Evolutionary conservation across 345 rosid species (phyloP), one percentile per base, ranked within the genome.

Genomic region (Citrus medica): DNA sequence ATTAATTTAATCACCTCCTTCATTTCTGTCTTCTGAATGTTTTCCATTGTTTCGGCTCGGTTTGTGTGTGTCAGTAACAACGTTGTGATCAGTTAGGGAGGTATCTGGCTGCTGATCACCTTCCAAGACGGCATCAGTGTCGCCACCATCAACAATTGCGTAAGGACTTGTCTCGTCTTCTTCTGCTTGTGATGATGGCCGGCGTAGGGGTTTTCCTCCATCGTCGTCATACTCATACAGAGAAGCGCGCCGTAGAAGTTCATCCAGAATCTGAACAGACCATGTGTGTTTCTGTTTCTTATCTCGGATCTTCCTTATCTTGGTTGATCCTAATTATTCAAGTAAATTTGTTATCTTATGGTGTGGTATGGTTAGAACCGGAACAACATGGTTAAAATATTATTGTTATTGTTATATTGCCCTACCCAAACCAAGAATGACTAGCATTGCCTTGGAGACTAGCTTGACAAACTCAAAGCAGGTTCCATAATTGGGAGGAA

Each of bases 231-330:
- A 81, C 70, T 82, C 79, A 13, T 79, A 85, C 61, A 59, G 4
- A 0, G 32, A 51, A 35, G 76, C 67, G 17, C 46, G 61, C 3
- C n/a, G 0, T 1, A 90, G 72, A 42, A 90, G 83, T 48, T 87
- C 75, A n/a, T 82, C 73, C 90, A 90, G 62, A 38, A 88, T 22
- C 76, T 86, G 90, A 35, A 75, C 67, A 1, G 91, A 79, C 90
- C 90, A 87, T 35, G 30, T 80, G 72, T 88, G 84, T 59, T 83
- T 87, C 75, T 81, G 63, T 70, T 87, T 90, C 81, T 80, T 85
- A 37, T 72, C 69, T 12, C 46, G 40, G 9, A 85, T 40, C 74
- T 82, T 85, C 59, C n/a, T 76, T 71, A 90, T 75, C 4, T 76
- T 62, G 35, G 32, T 16, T 5, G 86, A 84, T 67, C 91, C 90